Conservation (phyloP, 2,329 filamentous ascomycete genomes). For the Niveomyces coronatus region DNA sequence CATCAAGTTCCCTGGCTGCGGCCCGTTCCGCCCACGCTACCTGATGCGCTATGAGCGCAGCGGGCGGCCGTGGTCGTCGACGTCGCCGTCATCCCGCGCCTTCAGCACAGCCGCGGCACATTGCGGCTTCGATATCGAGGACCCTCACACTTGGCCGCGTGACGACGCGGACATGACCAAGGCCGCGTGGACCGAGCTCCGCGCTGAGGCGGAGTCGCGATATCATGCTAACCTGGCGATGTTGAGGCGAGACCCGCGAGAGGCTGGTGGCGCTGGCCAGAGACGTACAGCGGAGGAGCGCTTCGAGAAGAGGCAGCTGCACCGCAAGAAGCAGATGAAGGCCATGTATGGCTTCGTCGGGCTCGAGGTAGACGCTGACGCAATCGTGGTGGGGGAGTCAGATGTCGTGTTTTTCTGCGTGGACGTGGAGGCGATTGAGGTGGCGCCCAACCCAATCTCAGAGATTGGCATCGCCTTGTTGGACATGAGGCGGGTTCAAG, state of each 20-base stretch:
- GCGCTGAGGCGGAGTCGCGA: background rate
- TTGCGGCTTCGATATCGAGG: slow-evolving; percentile 20
- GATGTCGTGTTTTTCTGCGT: slow-evolving; percentile 58
- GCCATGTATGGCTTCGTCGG: slow-evolving; percentile 63
- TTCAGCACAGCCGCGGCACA: slow-evolving; percentile 32
- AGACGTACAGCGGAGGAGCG: slow-evolving; percentile 14
- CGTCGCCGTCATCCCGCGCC: background rate
- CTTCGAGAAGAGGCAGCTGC: slow-evolving; percentile 39
- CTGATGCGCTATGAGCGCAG: slow-evolving; percentile 55
- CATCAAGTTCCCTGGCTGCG: slow-evolving; percentile 49
- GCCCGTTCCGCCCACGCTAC: slow-evolving; percentile 56
- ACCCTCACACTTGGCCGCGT: slow-evolving; percentile 4
- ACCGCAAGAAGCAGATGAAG: slow-evolving; percentile 45
- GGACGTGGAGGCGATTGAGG: slow-evolving; percentile 76
- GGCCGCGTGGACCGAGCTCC: background rate
- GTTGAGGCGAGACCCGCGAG: background rate
- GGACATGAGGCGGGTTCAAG: slow-evolving; percentile 51
- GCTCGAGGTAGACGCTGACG: slow-evolving; percentile 28
- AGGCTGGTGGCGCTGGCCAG: too few species aligned
- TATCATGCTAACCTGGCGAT: slow-evolving; percentile 3
- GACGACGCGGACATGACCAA: background rate
- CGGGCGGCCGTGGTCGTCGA: background rate
- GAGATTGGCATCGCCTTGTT: slow-evolving; percentile 79
- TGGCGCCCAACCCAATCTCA: slow-evolving; percentile 54
- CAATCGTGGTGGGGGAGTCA: slow-evolving; percentile 3